Evolutionary conservation across 352 stramenopile species (phyloP), one percentile per base, ranked within the genome.

Genomic region (Blastocystis sp.): DNA sequence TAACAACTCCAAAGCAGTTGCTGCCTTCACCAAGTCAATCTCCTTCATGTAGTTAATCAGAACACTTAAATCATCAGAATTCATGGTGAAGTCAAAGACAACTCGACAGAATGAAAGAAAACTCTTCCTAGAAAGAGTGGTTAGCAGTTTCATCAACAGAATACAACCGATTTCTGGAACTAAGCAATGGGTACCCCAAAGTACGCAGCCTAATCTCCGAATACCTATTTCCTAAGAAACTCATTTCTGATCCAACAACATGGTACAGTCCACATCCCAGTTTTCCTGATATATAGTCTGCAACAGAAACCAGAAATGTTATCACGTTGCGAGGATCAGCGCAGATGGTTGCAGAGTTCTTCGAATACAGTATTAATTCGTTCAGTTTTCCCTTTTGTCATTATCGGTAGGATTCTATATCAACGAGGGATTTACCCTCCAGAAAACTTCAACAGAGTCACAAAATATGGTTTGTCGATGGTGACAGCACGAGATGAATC

Each of bases 281-380:
- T 6, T 62, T 13, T 62, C 56, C 3, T 62, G 3, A n/a, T 13
- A 58, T 58, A 0, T 84, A 84, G 73, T 60, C 37, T 27, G n/a
- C 73, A n/a, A 84, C 56, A 2, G 42, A 84, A 48, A 66, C 82
- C 3, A 90, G 96, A 91, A 98, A 95, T 73, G 93, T 98, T 40
- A 99, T 99, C 90, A 98, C 96, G n/a, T 92, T 99, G 22, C 98
- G 98, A 90, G 97, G 97, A 57, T 98, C 95, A 30, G 96, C 97
- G 1, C 95, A 98, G 90, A 97, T 99, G 59, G 97, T 99, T 62
- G 97, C 96, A 0, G 96, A 99, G 92, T 99, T 99, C 91, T 99
- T 99, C 93, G 97, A 96, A 78, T 98, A 97, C 90, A 95, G 95
- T 79, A 98, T 99, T 92, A 99, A 99, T 93, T 96, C 92, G 94